Percentiles rank a stretch among this genome's conserved stretches.
These are phyloP conservation scores for Neotropicomus parvogracilis DNA, from an alignment of 1,284 basidiomycete genomes.

Conservation along the genomic window DNA sequence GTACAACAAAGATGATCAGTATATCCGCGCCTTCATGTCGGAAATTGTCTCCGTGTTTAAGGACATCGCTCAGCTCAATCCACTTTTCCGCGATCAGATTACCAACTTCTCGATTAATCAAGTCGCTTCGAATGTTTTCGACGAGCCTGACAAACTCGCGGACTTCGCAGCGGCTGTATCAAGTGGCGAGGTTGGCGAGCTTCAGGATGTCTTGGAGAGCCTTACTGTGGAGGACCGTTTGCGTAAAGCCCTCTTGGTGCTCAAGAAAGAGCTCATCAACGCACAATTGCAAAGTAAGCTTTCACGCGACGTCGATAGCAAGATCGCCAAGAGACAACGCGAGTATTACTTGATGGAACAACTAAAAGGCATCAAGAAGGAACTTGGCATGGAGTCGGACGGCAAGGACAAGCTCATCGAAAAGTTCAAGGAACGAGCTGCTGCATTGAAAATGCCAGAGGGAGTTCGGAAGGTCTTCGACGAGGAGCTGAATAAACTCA, in stretches of 20 bases:
- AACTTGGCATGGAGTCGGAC: conserved; percentile 95
- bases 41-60: conserved; percentile 98
- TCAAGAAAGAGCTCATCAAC: conserved; percentile 98
- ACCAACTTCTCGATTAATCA: conserved; percentile 96
- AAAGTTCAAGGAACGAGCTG: conserved; percentile 92
- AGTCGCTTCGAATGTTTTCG: conserved; percentile 95
- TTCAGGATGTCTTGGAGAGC: conserved; percentile 92
- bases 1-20: conserved; percentile 91
- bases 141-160: conserved; percentile 96
- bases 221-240: conserved; percentile 86
- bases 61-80: conserved; percentile 96
- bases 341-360: conserved; percentile 99
- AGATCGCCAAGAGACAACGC: conserved; percentile 95
- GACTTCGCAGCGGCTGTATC: conserved; percentile 98
- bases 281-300: conserved; percentile 95
- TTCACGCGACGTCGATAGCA: conserved; percentile 90
- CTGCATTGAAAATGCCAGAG: conserved; percentile 88
- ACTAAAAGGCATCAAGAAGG: conserved; percentile 98
- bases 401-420: conserved; percentile 98
- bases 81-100: conserved; percentile 97
- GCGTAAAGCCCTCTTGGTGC: conserved; percentile 85
- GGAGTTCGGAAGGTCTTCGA: conserved; percentile 93
- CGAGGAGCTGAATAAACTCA: conserved; percentile 91
- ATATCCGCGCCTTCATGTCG: conserved; percentile 93
- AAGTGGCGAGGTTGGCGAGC: conserved; percentile 84